phyloP scores from a whole-genome alignment of 169 alveolate genomes.

The Babesia divergens region DNA sequence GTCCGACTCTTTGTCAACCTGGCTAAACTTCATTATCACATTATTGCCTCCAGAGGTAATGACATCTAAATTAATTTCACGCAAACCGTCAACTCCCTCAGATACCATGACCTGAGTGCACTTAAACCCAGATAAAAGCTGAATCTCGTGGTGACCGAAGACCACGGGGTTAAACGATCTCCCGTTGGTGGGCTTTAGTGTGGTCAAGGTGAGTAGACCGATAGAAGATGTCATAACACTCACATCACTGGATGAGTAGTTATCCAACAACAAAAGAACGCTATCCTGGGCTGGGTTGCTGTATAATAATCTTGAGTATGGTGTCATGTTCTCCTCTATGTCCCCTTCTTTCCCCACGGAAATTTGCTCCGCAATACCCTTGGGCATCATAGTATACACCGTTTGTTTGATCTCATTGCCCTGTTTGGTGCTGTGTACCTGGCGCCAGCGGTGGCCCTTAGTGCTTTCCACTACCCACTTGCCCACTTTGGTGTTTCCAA shows the following conservation, averaged over 20 bases:
- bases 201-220: slow-evolving; percentile 2
- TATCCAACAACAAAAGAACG: slow-evolving; percentile 21
- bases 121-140: not conserved
- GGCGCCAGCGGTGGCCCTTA: slow-evolving; percentile 20
- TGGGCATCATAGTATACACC: slow-evolving; percentile 23
- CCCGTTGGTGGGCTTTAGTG: not conserved
- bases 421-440: not conserved
- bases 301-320: not conserved
- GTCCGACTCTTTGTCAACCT: no score
- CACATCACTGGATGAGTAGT: not conserved
- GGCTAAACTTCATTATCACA: not conserved
- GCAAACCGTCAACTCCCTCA: not conserved
- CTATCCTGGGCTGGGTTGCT: not conserved
- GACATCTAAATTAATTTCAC: not conserved
- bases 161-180: slow-evolving; percentile 39
- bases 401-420: not conserved
- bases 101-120: slow-evolving; percentile 8
- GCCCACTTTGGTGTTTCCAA: not conserved
- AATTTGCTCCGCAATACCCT: slow-evolving; percentile 1
- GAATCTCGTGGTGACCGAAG: slow-evolving; percentile 57
- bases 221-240: not conserved
- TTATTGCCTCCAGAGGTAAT: not conserved
- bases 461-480: not conserved
- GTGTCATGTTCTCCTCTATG: not conserved
- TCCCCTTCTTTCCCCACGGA: not conserved